Percentiles rank a stretch among this genome's conserved stretches.
phyloP scores from a whole-genome alignment of 1,139 yeast species.

The Suhomyces anneliseae region DNA sequence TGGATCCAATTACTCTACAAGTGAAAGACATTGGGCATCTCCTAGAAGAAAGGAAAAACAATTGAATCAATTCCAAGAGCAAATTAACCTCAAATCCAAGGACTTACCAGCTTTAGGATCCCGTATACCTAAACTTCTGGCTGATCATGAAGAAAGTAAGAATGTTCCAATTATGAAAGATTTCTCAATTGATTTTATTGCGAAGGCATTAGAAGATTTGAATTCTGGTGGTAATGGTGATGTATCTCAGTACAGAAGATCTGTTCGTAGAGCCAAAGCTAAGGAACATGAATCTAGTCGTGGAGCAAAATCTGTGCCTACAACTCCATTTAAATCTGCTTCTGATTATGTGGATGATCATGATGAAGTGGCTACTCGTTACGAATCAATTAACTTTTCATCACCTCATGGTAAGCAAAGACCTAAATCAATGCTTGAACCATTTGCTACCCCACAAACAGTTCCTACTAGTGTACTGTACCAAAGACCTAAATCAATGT shows the following conservation, averaged over 20 bases:
- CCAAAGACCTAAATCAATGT: constrained; percentile 45
- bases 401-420: constrained; percentile 20
- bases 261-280: constrained; percentile 31
- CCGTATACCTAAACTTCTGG: constrained; percentile 6
- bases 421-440: constrained; percentile 45
- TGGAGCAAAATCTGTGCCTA: constrained; percentile 16
- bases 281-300: constrained; percentile 14
- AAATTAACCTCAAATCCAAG: constrained; percentile 38
- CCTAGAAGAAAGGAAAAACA: constrained; percentile 46
- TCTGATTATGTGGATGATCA: constrained; percentile 39
- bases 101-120: constrained; percentile 24
- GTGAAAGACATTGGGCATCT: constrained; percentile 53
- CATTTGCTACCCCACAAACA: not conserved
- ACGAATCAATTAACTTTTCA: constrained; percentile 35
- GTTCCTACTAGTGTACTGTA: not conserved
- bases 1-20: constrained; percentile 32
- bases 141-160: constrained; percentile 10
- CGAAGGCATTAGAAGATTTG: constrained; percentile 65
- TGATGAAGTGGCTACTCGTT: constrained; percentile 40
- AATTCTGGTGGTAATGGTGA: constrained; percentile 67
- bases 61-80: constrained; percentile 39
- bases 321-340: constrained; percentile 23
- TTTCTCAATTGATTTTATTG: constrained; percentile 49
- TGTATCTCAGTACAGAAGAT: constrained; percentile 42
- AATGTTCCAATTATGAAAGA: constrained; percentile 44